These are phyloP conservation scores for Xylaria curta DNA, from an alignment of 495 filamentous ascomycete species.

Conservation along the genomic window DNA sequence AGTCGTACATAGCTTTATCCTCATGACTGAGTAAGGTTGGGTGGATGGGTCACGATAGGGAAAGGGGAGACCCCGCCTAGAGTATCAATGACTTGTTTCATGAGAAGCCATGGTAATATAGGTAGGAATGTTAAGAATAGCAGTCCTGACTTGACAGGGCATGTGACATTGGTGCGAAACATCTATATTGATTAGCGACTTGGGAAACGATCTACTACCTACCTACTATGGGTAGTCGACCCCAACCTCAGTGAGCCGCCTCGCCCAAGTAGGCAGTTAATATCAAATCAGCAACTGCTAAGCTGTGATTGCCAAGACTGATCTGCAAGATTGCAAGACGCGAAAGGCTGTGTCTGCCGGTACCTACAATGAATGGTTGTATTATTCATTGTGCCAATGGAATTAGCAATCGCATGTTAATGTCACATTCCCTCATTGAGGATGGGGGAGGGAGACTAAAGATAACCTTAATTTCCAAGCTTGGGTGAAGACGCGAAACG, in stretches of 20 bases:
- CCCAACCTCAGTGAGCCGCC: slow-evolving; percentile 5
- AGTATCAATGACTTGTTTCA: not conserved
- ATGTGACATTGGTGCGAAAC: slow-evolving; percentile 24
- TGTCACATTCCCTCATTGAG: not conserved
- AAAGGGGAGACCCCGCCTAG: not conserved
- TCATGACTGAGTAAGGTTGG: slow-evolving; percentile 8
- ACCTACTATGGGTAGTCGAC: slow-evolving; percentile 19
- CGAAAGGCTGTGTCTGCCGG: slow-evolving; percentile 2
- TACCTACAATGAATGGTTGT: not conserved
- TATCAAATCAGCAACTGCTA: not conserved
- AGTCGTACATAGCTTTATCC: not conserved
- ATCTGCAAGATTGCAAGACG: slow-evolving; percentile 6
- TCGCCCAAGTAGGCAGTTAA: slow-evolving; percentile 19
- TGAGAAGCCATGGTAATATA: not conserved
- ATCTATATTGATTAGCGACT: slow-evolving; percentile 7
- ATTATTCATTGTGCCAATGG: not conserved
- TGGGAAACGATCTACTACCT: slow-evolving; percentile 16
- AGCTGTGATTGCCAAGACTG: slow-evolving; percentile 19
- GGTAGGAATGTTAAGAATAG: not conserved
- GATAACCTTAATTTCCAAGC: slow-evolving; percentile 1
- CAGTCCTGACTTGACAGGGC: slow-evolving; percentile 9
- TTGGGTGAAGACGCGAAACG: not conserved
- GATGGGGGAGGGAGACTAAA: not conserved
- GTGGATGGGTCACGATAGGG: not conserved
- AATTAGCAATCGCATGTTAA: not conserved